A percentile compares a stretch with the other conserved stretches of the same genome.
These are phyloP conservation scores for Ceratocystis lukuohia DNA, from an alignment of 2,329 filamentous ascomycete genomes.

Conservation along the genomic window DNA sequence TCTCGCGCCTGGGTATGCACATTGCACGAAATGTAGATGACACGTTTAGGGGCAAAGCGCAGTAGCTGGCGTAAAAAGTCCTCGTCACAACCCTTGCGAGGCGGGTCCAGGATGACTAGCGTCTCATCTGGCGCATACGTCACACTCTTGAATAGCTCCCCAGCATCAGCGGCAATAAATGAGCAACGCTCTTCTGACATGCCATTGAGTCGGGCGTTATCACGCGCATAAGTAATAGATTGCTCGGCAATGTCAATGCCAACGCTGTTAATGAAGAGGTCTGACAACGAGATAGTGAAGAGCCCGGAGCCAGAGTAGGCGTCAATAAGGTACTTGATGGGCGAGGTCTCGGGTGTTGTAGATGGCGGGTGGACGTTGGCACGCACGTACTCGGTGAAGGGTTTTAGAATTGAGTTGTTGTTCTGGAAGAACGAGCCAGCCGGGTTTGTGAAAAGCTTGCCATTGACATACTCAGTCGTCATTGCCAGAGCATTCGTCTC, in stretches of 20 bases:
- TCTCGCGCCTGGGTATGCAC: slow-evolving; percentile 95
- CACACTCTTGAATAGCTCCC: slow-evolving; percentile 51
- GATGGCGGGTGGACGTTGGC: slow-evolving; percentile 53
- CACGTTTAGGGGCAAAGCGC: slow-evolving; percentile 58
- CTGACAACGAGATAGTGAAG: slow-evolving; percentile 86
- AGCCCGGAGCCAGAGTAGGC: slow-evolving; percentile 95
- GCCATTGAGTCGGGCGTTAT: slow-evolving; percentile 66
- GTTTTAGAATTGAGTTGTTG: slow-evolving; percentile 91
- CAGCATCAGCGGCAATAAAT: slow-evolving; percentile 83
- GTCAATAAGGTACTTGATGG: slow-evolving; percentile 81
- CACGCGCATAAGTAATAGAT: slow-evolving; percentile 64
- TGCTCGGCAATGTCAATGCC: slow-evolving; percentile 80
- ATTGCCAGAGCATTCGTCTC: slow-evolving; percentile 73
- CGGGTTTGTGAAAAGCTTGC: slow-evolving; percentile 76
- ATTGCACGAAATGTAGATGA: slow-evolving; percentile 94
- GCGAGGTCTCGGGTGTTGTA: slow-evolving; percentile 23
- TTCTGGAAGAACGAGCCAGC: slow-evolving; percentile 98
- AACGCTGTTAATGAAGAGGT: slow-evolving; percentile 67
- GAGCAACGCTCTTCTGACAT: slow-evolving; percentile 53
- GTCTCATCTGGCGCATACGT: slow-evolving; percentile 59
- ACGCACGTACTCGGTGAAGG: slow-evolving; percentile 78
- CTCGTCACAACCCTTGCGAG: slow-evolving; percentile 83
- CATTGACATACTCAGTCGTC: slow-evolving; percentile 75
- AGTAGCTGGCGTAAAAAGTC: slow-evolving; percentile 73
- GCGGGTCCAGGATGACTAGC: slow-evolving; percentile 91